Percentiles rank a stretch among this genome's conserved stretches.
Evolutionary conservation across 2,329 filamentous ascomycete genomes (phyloP).

Genomic region (Ophiostoma sp.): DNA sequence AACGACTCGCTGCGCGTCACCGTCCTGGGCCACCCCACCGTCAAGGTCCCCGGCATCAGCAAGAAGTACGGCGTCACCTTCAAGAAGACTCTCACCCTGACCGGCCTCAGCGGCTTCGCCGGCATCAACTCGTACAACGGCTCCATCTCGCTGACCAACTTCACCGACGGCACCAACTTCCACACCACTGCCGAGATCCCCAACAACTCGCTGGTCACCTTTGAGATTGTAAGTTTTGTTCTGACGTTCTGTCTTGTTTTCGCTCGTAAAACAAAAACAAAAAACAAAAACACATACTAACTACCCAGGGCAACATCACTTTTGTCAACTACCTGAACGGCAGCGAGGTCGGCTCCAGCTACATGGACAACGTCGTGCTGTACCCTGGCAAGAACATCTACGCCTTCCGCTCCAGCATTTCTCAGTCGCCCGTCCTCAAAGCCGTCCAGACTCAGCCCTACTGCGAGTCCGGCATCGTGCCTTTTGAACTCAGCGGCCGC

Average conservation of each 20-base stretch:
- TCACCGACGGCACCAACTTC: conserved; percentile 54
- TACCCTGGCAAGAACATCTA: conserved; percentile 54
- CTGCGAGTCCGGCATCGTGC: conserved; percentile 51
- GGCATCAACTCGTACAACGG: conserved; percentile 51
- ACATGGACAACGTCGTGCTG: conserved; percentile 55
- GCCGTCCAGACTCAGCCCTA: conserved; percentile 41
- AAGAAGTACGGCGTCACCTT: conserved; percentile 49
- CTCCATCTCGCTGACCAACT: conserved; percentile 40
- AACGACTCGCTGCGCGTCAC: conserved; percentile 48
- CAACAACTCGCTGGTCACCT: conserved; percentile 58
- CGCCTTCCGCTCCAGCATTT: conserved; percentile 49
- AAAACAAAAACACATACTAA: too few species aligned
- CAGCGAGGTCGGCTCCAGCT: conserved; percentile 49
- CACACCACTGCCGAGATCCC: conserved; percentile 54
- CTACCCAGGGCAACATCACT: conserved; percentile 53
- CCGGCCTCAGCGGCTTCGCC: conserved; percentile 50
- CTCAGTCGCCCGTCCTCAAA: conserved; percentile 46
- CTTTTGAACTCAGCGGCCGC: conserved; percentile 51
- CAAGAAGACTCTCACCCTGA: conserved; percentile 46
- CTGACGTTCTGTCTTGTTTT: not conserved
- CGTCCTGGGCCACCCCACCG: conserved; percentile 48
- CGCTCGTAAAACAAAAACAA: not conserved
- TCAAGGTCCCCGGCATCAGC: conserved; percentile 47
- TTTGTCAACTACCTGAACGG: conserved; percentile 55
- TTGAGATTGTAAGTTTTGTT: conserved; percentile 52